A percentile compares a stretch with the other conserved stretches of the same genome.
These are phyloP conservation scores for Pyricularia sp. DNA, from an alignment of 2,329 filamentous ascomycete genomes.

Conservation along the genomic window DNA sequence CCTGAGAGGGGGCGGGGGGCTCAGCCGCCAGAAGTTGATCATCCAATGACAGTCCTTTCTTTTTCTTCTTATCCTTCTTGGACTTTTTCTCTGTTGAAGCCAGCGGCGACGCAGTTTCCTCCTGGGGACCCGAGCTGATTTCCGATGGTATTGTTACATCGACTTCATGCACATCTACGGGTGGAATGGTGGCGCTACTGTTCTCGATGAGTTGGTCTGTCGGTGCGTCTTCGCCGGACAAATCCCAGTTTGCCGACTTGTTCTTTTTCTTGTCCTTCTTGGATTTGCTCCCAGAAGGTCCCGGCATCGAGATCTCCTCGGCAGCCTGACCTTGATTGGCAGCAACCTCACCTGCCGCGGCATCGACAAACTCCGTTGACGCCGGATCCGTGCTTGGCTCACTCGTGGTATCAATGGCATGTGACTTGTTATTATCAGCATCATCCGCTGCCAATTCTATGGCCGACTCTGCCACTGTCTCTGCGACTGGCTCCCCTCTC, in stretches of 20 bases:
- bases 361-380: not conserved
- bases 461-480: constrained; percentile 4
- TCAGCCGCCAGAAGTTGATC: not conserved
- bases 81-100: not conserved
- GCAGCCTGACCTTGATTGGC: not conserved
- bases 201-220: not conserved
- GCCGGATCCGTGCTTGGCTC: not conserved
- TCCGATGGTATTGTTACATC: not conserved
- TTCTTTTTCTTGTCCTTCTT: constrained; percentile 14
- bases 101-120: not conserved
- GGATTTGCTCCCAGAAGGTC: constrained; percentile 15
- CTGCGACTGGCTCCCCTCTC: constrained; percentile 8
- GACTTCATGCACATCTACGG: not conserved
- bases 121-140: not conserved
- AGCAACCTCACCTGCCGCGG: not conserved
- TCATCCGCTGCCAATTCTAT: not conserved
- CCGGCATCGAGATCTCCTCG: not conserved
- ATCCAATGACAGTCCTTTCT: constrained; percentile 5
- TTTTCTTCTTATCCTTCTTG: constrained; percentile 11
- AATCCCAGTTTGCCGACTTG: not conserved
- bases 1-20: not conserved
- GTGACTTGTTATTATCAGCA: not conserved
- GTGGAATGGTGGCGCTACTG: not conserved
- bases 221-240: not conserved
- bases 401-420: not conserved